phyloP scores from a whole-genome alignment of 495 filamentous ascomycete species.

The Rhypophila decipiens region DNA sequence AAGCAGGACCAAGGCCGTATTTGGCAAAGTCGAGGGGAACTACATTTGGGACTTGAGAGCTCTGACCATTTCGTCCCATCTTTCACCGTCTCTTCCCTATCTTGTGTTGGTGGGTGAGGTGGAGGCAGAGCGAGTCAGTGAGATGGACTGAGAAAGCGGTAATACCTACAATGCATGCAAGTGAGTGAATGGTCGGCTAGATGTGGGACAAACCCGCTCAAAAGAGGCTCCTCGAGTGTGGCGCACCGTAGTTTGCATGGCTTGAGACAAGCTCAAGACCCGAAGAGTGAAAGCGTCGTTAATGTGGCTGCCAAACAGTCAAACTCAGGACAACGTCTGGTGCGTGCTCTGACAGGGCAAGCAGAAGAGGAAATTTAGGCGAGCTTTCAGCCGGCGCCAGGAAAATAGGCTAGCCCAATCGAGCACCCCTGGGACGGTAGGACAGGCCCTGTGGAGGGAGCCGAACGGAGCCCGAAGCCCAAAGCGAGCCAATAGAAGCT shows the following conservation, averaged over 20 bases:
- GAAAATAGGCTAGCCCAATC: conserved; percentile 5
- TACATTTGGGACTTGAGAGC: too few relatives aligned
- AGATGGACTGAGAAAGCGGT: too few relatives aligned
- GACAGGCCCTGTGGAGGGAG: conserved; percentile 17
- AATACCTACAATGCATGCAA: too few relatives aligned
- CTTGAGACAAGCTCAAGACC: conserved; percentile 11
- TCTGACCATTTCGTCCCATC: too few relatives aligned
- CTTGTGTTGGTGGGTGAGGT: too few relatives aligned
- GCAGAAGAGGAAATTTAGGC: conserved; percentile 19
- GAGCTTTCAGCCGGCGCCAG: conserved; percentile 30
- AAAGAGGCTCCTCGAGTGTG: too few relatives aligned
- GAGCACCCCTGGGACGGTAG: conserved; percentile 1
- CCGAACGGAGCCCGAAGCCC: conserved; percentile 16
- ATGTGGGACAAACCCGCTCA: too few relatives aligned
- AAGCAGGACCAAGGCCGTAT: background rate
- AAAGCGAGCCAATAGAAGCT: conserved; percentile 14
- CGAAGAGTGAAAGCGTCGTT: background rate
- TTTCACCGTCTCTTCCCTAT: too few relatives aligned
- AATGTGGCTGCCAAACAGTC: background rate
- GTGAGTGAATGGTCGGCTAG: too few relatives aligned
- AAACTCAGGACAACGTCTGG: background rate
- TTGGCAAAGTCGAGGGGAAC: too few relatives aligned
- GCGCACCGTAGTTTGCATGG: too few relatives aligned
- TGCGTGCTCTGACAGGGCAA: conserved; percentile 9
- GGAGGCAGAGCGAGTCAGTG: too few relatives aligned